Conservation (phyloP, 2,329 filamentous ascomycete genomes). For the Sclerotinia subarctica region DNA sequence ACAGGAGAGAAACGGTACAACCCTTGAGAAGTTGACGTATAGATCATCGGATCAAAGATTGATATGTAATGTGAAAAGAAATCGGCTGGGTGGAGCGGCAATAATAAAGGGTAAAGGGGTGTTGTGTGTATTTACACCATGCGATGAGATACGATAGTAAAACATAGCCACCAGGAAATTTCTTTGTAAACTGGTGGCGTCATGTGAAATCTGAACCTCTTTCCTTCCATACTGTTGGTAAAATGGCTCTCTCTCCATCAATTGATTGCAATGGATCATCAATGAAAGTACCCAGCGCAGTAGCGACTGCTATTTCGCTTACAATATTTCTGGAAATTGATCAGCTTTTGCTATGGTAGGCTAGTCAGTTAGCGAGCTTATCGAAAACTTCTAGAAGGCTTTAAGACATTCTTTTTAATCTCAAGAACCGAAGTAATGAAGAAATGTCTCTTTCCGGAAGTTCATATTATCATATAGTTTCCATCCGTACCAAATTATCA, state of each 20-base stretch:
- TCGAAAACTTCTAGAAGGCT: slow-evolving; percentile 15
- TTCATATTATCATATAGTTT: not conserved
- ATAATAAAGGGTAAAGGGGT: not conserved
- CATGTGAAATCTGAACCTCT: not conserved
- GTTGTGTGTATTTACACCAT: not conserved
- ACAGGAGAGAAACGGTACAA: not conserved
- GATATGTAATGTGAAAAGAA: not conserved
- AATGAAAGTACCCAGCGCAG: not conserved
- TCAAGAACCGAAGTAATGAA: not conserved
- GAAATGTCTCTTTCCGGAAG: not conserved
- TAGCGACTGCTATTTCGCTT: slow-evolving; percentile 2
- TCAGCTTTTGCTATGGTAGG: not conserved
- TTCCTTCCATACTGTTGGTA: slow-evolving; percentile 3
- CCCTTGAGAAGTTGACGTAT: slow-evolving; percentile 1
- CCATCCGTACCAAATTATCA: not conserved
- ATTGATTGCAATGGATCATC: not conserved
- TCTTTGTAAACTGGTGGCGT: not conserved
- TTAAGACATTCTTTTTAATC: slow-evolving; percentile 1
- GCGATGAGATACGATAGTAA: not conserved
- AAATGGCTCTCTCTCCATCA: not conserved
- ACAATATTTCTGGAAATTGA: not conserved
- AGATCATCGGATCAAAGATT: not conserved
- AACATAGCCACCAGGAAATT: not conserved
- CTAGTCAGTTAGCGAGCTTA: not conserved
- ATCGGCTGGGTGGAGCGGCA: not conserved